Conservation (phyloP, 345 rosid species). For the Nephelium lappaceum region DNA sequence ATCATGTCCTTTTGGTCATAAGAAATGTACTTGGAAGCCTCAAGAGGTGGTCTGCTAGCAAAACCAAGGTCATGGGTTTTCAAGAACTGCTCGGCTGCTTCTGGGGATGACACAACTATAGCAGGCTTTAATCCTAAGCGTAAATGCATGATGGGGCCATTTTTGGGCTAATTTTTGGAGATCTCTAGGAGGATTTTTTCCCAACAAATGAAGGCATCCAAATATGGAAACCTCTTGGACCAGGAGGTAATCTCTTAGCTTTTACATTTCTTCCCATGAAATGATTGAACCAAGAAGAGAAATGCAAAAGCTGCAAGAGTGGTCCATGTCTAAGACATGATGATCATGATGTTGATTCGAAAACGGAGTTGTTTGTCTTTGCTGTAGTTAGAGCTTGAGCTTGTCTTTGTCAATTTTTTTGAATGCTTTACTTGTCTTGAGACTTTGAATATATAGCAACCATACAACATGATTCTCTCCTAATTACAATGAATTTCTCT, state of each 20-base stretch:
- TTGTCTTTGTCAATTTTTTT: too few species aligned
- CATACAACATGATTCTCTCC: too few species aligned
- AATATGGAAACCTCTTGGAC: conserved; percentile 38
- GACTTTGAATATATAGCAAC: too few species aligned
- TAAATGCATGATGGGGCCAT: conserved; percentile 23
- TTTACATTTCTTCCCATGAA: not conserved
- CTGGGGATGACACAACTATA: conserved; percentile 34
- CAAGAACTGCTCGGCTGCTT: conserved; percentile 35
- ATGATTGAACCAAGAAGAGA: conserved; percentile 2
- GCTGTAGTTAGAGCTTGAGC: too few species aligned
- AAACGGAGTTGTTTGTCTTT: too few species aligned
- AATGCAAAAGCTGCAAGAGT: not conserved
- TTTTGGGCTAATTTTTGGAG: conserved; percentile 30
- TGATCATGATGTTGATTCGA: not conserved
- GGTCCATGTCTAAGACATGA: not conserved
- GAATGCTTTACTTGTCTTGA: too few species aligned
- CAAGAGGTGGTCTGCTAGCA: conserved; percentile 23
- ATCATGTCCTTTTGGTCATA: conserved; percentile 22
- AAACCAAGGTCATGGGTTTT: conserved; percentile 38
- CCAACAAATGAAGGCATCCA: conserved; percentile 36
- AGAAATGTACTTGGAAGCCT: conserved; percentile 22
- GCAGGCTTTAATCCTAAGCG: conserved; percentile 19
- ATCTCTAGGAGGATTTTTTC: conserved; percentile 32
- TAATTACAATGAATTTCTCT: too few species aligned
- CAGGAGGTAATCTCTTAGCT: conserved; percentile 31